Conservation (phyloP, 495 filamentous ascomycete genomes). For the Xylaria palmicola region DNA sequence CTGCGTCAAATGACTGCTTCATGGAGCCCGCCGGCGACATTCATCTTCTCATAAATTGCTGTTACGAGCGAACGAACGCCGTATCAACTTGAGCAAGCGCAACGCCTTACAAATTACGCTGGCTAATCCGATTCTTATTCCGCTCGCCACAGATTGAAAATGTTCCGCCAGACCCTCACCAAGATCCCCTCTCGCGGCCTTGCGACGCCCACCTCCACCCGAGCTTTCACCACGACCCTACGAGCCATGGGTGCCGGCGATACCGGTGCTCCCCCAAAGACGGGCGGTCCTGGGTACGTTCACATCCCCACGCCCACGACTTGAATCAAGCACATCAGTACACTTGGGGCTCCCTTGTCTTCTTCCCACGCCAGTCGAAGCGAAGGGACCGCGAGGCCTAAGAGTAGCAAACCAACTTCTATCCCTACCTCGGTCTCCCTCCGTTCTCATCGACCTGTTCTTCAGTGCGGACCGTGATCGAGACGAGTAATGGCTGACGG, state of each 20-base stretch:
- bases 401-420: no score
- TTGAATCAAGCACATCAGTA: not conserved
- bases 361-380: not conserved
- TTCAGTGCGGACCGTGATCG: no score
- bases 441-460: no score
- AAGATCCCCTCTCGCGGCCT: conserved; percentile 52
- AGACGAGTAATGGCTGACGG: no score
- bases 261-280: conserved; percentile 59
- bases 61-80: no score
- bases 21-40: no score
- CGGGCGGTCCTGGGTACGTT: conserved; percentile 44
- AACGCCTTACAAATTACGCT: not conserved
- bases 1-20: no score
- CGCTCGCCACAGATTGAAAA: conserved; percentile 35
- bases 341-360: not conserved
- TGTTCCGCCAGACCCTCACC: conserved; percentile 66
- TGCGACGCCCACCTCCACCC: conserved; percentile 46
- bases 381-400: not conserved
- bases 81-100: not conserved
- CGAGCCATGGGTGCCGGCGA: conserved; percentile 67
- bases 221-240: conserved; percentile 61
- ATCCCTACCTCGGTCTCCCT: no score
- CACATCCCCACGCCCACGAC: not conserved
- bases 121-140: not conserved
- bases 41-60: no score